Evolutionary conservation across 108 stramenopile genomes (phyloP), one percentile per base, ranked within the genome.

Genomic region (Skeletonema marinoi): DNA sequence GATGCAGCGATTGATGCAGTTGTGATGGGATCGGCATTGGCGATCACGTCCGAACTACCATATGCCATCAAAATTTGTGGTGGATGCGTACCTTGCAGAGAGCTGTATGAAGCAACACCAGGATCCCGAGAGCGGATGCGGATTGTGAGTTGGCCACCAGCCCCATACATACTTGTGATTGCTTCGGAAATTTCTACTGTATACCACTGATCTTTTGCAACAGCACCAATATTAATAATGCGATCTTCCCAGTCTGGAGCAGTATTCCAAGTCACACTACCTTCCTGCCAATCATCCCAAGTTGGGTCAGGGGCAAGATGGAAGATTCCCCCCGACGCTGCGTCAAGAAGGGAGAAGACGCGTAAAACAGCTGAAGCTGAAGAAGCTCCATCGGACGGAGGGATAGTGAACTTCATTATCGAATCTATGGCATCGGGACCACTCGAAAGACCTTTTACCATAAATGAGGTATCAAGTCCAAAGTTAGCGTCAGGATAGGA

Each of bases 341-440:
- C 65, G 56, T 78, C 39, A 32, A 33, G 36, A 7, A 78, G 39
- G 6, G 77, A 54, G 32, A 70, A 78, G 7, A 78, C 14, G 29
- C 70, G 61, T 63, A 78, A 66, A 2, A 71, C 70, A n/a, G 77
- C 77, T 16, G 64, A 56, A 66, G 62, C 35, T 13, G 70, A 71
- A 48, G 70, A 50, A 42, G 62, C 71, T 19, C 29, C 31, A 6
- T 51, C 51, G 11, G 68, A 68, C 21, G 63, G 51, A 44, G 77
- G 77, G 31, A 78, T 51, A 16, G 66, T 61, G 38, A 78, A 78
- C 61, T 50, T 71, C n/a, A 78, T 13, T 32, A 78, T 19, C 3
- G 64, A 70, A 66, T 78, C 77, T 9, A 66, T 50, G 17, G 77
- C 70, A 66, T 78, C 60, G 50, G 70, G 70, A 11, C 76, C 69